phyloP scores from a whole-genome alignment of 2,329 filamentous ascomycete species.

The Lecanoromycetidae sp. region DNA sequence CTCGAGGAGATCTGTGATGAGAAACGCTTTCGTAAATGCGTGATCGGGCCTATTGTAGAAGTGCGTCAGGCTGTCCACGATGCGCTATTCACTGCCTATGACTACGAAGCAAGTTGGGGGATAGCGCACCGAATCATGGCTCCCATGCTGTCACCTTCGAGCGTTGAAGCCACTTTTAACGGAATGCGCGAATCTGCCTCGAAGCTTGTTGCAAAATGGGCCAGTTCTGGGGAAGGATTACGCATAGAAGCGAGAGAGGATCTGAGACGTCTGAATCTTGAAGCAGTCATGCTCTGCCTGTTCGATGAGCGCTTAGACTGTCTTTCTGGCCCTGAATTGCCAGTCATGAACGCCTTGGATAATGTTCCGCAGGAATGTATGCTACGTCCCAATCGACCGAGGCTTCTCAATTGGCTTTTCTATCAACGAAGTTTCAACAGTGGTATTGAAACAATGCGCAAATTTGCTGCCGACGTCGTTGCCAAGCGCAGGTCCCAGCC shows the following conservation, averaged over 20 bases:
- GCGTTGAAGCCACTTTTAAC: conserved; percentile 29
- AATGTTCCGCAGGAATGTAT: conserved; percentile 45
- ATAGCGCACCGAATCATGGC: conserved; percentile 43
- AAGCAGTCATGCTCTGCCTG: conserved; percentile 39
- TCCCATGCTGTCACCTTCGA: conserved; percentile 30
- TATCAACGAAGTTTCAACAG: conserved; percentile 43
- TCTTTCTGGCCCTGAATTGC: conserved; percentile 36
- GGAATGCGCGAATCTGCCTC: conserved; percentile 40
- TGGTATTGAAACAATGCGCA: conserved; percentile 43
- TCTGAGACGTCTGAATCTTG: conserved; percentile 43
- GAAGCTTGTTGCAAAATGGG: conserved; percentile 43
- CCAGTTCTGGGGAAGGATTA: conserved; percentile 27
- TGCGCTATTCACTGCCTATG: conserved; percentile 41
- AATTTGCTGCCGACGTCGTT: conserved; percentile 46
- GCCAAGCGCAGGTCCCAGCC: conserved; percentile 43
- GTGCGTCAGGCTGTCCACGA: conserved; percentile 41
- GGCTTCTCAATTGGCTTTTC: conserved; percentile 41
- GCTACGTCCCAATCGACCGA: conserved; percentile 41
- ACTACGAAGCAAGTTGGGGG: conserved; percentile 39
- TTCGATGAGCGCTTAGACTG: conserved; percentile 40
- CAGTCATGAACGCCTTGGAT: conserved; percentile 44
- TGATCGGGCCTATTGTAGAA: conserved; percentile 42
- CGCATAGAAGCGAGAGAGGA: conserved; percentile 37
- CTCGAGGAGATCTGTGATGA: conserved; percentile 40
- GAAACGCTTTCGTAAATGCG: conserved; percentile 43